Evolutionary conservation across 768 basidiomycete genomes (phyloP).

Genomic region (Porpolomopsis calyptriformis): DNA sequence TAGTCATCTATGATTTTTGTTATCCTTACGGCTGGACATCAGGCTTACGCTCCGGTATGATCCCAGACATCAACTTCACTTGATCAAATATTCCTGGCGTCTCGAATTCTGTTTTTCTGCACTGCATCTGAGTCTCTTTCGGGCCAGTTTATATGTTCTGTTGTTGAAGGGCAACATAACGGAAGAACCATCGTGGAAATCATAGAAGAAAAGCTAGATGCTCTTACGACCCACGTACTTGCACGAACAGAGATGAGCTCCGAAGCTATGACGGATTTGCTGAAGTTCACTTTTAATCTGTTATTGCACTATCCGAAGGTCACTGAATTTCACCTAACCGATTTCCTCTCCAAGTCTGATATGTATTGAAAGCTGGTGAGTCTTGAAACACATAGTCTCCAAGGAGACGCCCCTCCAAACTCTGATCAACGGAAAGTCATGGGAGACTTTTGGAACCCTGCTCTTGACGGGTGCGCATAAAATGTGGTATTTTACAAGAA

Average conservation of each 20-base stretch:
- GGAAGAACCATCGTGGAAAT: slow-evolving; percentile 53
- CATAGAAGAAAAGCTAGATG: slow-evolving; percentile 50
- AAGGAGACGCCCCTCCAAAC: slow-evolving; percentile 16
- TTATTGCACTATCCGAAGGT: slow-evolving; percentile 76
- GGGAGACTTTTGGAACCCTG: slow-evolving; percentile 66
- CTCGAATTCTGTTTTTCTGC: slow-evolving; percentile 66
- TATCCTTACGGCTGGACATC: neutral
- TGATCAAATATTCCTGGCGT: slow-evolving; percentile 63
- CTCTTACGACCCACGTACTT: slow-evolving; percentile 38
- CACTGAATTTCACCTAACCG: slow-evolving; percentile 8
- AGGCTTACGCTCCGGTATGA: slow-evolving; percentile 3
- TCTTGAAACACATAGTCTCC: slow-evolving; percentile 32
- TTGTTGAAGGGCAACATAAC: slow-evolving; percentile 55
- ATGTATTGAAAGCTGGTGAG: slow-evolving; percentile 27
- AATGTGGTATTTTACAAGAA: neutral
- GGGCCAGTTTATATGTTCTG: slow-evolving; percentile 34
- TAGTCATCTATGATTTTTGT: slow-evolving; percentile 16
- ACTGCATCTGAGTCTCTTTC: slow-evolving; percentile 40
- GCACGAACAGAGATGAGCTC: slow-evolving; percentile 43
- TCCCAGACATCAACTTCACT: slow-evolving; percentile 48
- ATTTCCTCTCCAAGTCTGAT: neutral
- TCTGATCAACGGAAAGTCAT: slow-evolving; percentile 37
- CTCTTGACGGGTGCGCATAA: slow-evolving; percentile 54
- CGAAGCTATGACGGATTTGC: slow-evolving; percentile 71
- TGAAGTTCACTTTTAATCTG: slow-evolving; percentile 80